phyloP scores from a whole-genome alignment of 169 alveolate species.

The Eimeria brunetti region DNA sequence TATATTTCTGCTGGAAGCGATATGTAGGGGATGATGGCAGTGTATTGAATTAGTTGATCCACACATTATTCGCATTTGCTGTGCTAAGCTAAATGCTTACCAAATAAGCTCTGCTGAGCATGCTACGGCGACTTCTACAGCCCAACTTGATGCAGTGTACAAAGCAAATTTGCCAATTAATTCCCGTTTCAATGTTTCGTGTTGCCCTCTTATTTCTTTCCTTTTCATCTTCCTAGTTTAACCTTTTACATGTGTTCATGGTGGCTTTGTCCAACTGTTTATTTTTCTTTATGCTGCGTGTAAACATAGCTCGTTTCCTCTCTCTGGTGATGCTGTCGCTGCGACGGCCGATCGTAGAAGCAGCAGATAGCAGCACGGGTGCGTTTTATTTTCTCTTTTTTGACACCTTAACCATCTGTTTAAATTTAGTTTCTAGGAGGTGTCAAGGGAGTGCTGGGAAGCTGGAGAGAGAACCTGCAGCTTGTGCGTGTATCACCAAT shows the following conservation, averaged over 20 bases:
- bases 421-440: background rate
- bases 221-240: background rate
- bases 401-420: background rate
- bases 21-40: too few species aligned
- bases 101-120: background rate
- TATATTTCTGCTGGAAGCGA: too few species aligned
- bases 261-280: background rate
- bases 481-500: background rate
- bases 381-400: background rate
- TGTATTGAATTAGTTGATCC: too few species aligned
- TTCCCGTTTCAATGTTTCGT: background rate
- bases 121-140: background rate
- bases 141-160: background rate
- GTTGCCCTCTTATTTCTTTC: background rate
- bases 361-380: background rate
- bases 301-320: background rate
- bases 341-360: background rate
- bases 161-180: background rate
- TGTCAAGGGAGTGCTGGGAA: constrained; percentile 40
- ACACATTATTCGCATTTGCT: too few species aligned
- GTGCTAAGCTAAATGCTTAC: background rate
- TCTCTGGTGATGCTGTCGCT: background rate
- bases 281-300: too few species aligned
- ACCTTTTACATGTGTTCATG: background rate
- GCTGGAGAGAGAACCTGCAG: constrained; percentile 52